Evolutionary conservation across 805 yeast genomes (phyloP).

Genomic region (Nematodospora valgi): DNA sequence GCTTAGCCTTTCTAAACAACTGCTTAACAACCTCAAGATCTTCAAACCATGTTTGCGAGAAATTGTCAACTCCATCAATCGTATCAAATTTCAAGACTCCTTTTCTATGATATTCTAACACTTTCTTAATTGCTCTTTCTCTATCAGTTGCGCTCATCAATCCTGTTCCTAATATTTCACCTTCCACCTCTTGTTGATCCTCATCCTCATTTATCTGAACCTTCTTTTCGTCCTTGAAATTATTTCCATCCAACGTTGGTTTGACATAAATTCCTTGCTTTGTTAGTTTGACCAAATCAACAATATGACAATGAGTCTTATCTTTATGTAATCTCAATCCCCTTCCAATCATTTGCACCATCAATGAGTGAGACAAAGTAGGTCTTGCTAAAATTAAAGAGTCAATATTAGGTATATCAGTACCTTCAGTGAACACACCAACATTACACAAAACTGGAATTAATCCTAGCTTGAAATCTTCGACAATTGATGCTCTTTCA

Average conservation of each 20-base stretch:
- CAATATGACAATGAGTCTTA: conserved; percentile 66
- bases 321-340: conserved; percentile 66
- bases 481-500: conserved; percentile 51
- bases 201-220: background rate
- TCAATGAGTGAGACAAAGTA: conserved; percentile 65
- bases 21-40: conserved; percentile 1
- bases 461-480: conserved; percentile 57
- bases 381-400: conserved; percentile 77
- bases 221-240: conserved; percentile 10
- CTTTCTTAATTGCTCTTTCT: conserved; percentile 1
- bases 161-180: background rate
- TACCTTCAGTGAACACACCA: conserved; percentile 90
- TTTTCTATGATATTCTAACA: background rate
- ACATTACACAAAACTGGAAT: conserved; percentile 81
- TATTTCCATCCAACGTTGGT: conserved; percentile 46
- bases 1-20: conserved; percentile 1
- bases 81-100: conserved; percentile 4
- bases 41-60: conserved; percentile 1
- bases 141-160: no score
- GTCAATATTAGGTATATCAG: conserved; percentile 89
- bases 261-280: conserved; percentile 52
- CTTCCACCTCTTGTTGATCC: conserved; percentile 1
- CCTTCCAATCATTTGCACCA: conserved; percentile 88
- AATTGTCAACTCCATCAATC: conserved; percentile 1
- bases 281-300: conserved; percentile 70